Evolutionary conservation across 2,329 filamentous ascomycete species (phyloP), one percentile per base, ranked within the genome.

Genomic region (Pseudocercospora macadamiae): DNA sequence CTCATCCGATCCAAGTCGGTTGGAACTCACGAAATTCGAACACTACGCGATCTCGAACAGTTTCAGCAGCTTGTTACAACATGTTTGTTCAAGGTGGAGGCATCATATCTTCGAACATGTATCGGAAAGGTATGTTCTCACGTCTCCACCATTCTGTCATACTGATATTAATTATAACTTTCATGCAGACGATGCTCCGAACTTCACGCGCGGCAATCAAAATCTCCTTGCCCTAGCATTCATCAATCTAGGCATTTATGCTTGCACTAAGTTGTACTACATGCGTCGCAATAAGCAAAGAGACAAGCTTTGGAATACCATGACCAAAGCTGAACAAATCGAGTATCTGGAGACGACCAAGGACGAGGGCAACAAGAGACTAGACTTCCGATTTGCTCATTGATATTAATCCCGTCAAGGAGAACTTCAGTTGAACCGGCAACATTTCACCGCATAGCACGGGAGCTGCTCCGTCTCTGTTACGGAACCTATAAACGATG

Each of bases 31-130:
- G 76, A 23, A 76, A 77, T 39, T 73, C 75, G 2, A 74, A 74
- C 18, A 68, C 73, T 0, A 76, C 77, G 1, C 70, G 75, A 10
- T 77, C 76, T 0, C 70, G 77, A 2, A 76, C 77, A 5, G 72
- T 78, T 25, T 74, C 75, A 0, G 71, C 70, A 2, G 75, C 75
- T 0, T 28, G 77, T 32, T 78, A 79, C 67, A 78, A 78, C 19
- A 63, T 62, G 57, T 39, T 53, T 10, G 51, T 62, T 6, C 80
- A 82, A 65, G 68, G 77, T 3, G 76, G 76, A 28, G 75, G 75
- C 12, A 77, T 81, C 37, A 76, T 79, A 37, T 71, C 73, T 4
- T 74, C 74, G 0, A 78, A 82, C 47, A 78, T 82, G 45, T 86
- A 85, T 1, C 55, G 37, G 0, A 57, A 52, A 21, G 45, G 54